Evolutionary conservation across 768 basidiomycete genomes (phyloP).

Genomic region (Phylloporus rhodoxanthus): DNA sequence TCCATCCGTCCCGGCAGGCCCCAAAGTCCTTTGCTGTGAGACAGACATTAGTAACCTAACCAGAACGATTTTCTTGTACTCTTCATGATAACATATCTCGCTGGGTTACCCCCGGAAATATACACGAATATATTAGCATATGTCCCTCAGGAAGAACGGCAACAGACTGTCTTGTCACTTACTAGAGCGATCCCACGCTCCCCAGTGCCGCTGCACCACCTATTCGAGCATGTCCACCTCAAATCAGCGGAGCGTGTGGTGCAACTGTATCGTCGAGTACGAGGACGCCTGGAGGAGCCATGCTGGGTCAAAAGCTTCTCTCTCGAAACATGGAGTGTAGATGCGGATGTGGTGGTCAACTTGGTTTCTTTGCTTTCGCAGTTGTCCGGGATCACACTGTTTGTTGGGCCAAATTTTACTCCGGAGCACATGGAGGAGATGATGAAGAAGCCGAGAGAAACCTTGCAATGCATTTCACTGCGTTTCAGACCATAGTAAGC

Average conservation of each 20-base stretch:
- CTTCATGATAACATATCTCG: conserved; percentile 21
- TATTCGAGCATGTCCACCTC: conserved; percentile 58
- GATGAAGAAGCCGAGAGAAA: conserved; percentile 42
- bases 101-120: conserved; percentile 58
- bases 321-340: conserved; percentile 61
- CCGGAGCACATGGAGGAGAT: conserved; percentile 80
- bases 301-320: conserved; percentile 45
- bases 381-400: conserved; percentile 48
- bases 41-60: neutral
- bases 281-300: conserved; percentile 29
- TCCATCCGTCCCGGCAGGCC: too few relatives aligned
- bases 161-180: conserved; percentile 53
- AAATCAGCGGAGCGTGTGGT: conserved; percentile 46
- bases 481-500: conserved; percentile 82
- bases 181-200: conserved; percentile 56
- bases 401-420: conserved; percentile 69
- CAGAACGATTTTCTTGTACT: neutral
- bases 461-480: conserved; percentile 51
- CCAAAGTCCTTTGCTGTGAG: too few relatives aligned
- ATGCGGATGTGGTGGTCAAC: conserved; percentile 71
- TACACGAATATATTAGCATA: conserved; percentile 53
- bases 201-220: conserved; percentile 48
- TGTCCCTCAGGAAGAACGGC: conserved; percentile 41
- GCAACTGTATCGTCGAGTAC: conserved; percentile 52
- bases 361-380: conserved; percentile 53